These are phyloP conservation scores for Trametes pubescens DNA, from an alignment of 1,284 basidiomycete species.

Conservation along the genomic window DNA sequence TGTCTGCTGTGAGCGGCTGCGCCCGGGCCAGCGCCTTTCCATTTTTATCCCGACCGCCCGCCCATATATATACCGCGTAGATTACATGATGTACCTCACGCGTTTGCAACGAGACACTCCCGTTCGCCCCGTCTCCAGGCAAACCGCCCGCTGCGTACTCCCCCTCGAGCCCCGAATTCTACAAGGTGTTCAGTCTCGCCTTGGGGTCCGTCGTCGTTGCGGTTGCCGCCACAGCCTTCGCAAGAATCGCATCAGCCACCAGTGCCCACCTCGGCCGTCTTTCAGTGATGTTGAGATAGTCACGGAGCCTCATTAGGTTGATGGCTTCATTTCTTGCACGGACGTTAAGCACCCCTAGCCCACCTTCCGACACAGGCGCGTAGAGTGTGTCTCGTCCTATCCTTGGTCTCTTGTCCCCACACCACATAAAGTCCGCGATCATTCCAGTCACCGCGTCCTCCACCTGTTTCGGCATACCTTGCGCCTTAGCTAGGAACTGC, in stretches of 20 bases:
- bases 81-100: too few relatives aligned
- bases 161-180: too few relatives aligned
- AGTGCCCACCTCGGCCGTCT: constrained; percentile 30
- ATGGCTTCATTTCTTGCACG: constrained; percentile 37
- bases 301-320: constrained; percentile 33
- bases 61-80: too few relatives aligned
- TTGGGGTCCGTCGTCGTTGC: too few relatives aligned
- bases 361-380: constrained; percentile 23
- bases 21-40: too few relatives aligned
- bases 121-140: too few relatives aligned
- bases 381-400: background rate
- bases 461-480: constrained; percentile 34
- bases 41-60: too few relatives aligned
- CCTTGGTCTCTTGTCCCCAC: background rate
- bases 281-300: constrained; percentile 23
- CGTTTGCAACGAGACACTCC: too few relatives aligned
- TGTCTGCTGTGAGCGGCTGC: too few relatives aligned
- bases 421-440: background rate
- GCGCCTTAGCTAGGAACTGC: constrained; percentile 16
- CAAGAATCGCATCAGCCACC: background rate
- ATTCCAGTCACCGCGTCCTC: background rate
- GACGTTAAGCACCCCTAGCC: constrained; percentile 34
- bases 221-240: background rate
- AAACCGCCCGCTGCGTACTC: too few relatives aligned
- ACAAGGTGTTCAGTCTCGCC: too few relatives aligned